phyloP scores from a whole-genome alignment of 768 basidiomycete genomes.

The Ramaria sp. region DNA sequence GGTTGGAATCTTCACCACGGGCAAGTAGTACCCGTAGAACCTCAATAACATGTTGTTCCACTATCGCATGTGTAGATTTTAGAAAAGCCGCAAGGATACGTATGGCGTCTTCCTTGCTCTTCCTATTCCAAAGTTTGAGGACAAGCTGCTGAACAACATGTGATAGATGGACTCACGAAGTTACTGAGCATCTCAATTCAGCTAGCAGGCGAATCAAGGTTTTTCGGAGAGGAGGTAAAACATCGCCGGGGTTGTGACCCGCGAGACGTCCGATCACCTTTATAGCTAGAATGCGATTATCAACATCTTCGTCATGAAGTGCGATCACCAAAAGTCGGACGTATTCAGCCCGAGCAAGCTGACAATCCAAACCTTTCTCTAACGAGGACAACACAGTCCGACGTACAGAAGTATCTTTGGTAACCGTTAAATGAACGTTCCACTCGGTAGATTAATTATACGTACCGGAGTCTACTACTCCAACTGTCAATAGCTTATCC shows the following conservation, averaged over 20 bases:
- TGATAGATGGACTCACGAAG: conserved; percentile 21
- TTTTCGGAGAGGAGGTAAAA: conserved; percentile 36
- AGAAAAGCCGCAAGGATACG: conserved; percentile 33
- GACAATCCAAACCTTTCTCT: conserved; percentile 33
- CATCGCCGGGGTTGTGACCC: conserved; percentile 36
- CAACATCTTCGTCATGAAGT: conserved; percentile 37
- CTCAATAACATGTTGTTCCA: conserved; percentile 34
- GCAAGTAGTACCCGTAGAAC: conserved; percentile 35
- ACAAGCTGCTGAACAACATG: background rate
- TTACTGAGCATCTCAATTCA: conserved; percentile 35
- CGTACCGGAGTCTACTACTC: conserved; percentile 32
- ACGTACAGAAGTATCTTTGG: conserved; percentile 28
- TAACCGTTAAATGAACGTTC: background rate
- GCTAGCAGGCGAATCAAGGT: conserved; percentile 37
- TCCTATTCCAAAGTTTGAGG: conserved; percentile 16
- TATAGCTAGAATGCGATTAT: conserved; percentile 33
- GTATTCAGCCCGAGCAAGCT: conserved; percentile 37
- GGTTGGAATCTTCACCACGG: conserved; percentile 27
- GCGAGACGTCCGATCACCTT: conserved; percentile 35
- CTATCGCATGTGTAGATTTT: conserved; percentile 29
- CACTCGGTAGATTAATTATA: conserved; percentile 7
- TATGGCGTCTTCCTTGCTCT: conserved; percentile 29
- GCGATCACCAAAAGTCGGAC: conserved; percentile 38
- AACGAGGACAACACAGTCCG: conserved; percentile 29
- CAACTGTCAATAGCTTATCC: conserved; percentile 34